Evolutionary conservation across 352 stramenopile genomes (phyloP), one percentile per base, ranked within the genome.

Genomic region (Globisporangium paroecandrum): DNA sequence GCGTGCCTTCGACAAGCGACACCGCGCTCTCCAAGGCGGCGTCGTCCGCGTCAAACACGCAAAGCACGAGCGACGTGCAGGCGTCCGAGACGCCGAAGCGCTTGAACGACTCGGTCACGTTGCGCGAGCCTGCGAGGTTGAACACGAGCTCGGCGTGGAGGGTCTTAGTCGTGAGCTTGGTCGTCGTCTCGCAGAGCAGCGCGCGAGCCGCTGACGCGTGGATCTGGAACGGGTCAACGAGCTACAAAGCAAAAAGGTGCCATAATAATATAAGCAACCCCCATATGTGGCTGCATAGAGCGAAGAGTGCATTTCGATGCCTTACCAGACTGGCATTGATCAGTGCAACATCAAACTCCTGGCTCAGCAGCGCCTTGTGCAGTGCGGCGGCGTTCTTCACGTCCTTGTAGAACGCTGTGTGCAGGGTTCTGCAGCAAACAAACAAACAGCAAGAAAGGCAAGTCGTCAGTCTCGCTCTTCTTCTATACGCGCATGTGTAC

Each of bases 71-170:
- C 56, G 82, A 73, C 59, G 77, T 79, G n/a, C 73, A 86, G 7
- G 77, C 64, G 2, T 89, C 77, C 9, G 74, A 73, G 53, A 95
- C 71, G 13, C 87, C 87, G 57, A 95, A 95, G 47, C 85, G 79
- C 22, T 83, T 86, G 59, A 95, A 91, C 43, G 87, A 94, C 68
- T 95, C 85, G 34, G 75, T 83, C 65, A 95, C 84, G 64, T 95
- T 94, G 71, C 86, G 85, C 54, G 84, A 89, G 38, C 85, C 85
- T 6, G 87, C 91, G 68, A 95, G 80, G 70, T 93, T 94, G 70
- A 94, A 95, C 58, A 95, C 86, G 22, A 95, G 73, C 76, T 95
- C 87, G 8, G 85, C 75, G 68, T 95, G 87, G 60, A 95, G 61
- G 56, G 77, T 90, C 71, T 87, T 90, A 64, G 87, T 91, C 20